These are phyloP conservation scores for Penicillium sp. DNA, from an alignment of 2,329 filamentous ascomycete genomes.

Conservation along the genomic window DNA sequence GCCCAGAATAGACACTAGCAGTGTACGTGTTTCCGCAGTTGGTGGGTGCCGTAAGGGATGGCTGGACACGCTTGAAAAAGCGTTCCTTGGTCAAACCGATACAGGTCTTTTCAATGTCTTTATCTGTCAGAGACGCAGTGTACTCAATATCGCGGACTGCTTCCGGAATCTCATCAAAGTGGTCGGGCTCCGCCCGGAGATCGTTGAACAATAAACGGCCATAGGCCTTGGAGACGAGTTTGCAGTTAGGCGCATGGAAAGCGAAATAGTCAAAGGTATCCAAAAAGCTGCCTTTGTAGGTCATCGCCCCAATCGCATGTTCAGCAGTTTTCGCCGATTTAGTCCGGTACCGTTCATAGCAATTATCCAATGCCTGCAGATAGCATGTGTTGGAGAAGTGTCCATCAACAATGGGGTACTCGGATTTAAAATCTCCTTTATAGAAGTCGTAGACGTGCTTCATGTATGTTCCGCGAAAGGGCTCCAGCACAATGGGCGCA, in stretches of 20 bases:
- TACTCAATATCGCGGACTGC: background rate
- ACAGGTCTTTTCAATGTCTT: background rate
- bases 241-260: slow-evolving; percentile 66
- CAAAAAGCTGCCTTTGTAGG: background rate
- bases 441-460: slow-evolving; percentile 74
- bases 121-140: background rate
- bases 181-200: slow-evolving; percentile 63
- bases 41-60: slow-evolving; percentile 68
- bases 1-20: slow-evolving; percentile 52
- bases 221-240: slow-evolving; percentile 60
- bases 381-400: slow-evolving; percentile 78
- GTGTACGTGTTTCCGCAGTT: slow-evolving; percentile 61
- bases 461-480: slow-evolving; percentile 74
- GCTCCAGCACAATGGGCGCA: slow-evolving; percentile 70
- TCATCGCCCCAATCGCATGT: background rate
- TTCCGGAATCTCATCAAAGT: slow-evolving; percentile 72
- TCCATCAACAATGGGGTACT: slow-evolving; percentile 78
- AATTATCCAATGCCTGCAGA: slow-evolving; percentile 69
- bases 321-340: background rate
- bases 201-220: slow-evolving; percentile 70
- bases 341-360: background rate
- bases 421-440: slow-evolving; percentile 78
- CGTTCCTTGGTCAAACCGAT: slow-evolving; percentile 68
- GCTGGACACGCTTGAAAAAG: slow-evolving; percentile 68
- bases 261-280: slow-evolving; percentile 74